Evolutionary conservation across 805 yeast genomes (phyloP), one percentile per base, ranked within the genome.

Genomic region (Lipomyces anomalus): DNA sequence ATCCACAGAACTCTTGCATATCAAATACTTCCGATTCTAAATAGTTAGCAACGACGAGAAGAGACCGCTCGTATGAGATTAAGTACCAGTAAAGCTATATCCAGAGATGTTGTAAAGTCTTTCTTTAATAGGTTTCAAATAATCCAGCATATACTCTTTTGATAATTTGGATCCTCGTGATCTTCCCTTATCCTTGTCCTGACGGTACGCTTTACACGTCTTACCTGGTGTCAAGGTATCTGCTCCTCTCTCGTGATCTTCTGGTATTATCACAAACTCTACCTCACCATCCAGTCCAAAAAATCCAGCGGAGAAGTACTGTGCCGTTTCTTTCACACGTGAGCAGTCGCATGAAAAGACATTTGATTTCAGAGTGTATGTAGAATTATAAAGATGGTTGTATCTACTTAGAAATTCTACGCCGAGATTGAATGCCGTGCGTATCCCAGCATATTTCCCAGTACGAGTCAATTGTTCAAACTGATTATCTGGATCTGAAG

Each of bases 1-100:
- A 51, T 5, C 55, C 55, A 38, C 55, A 51, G 6, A 51, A 30
- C 35, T 51, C 55, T n/a, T 48, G 53, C 55, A 51, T 50, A 22
- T 47, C 42, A 44, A 46, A 49, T 22, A 51, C 18, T 17, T 51
- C 55, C 11, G n/a, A n/a, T n/a, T n/a, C n/a, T n/a, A n/a, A n/a
- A n/a, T n/a, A n/a, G n/a, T n/a, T n/a, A 16, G 13, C 33, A n/a
- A 29, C 16, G 33, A 29, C 16, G 33, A 29, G 13, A 29, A n/a
- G 33, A n/a, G 13, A 29, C 16, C n/a, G n/a, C n/a, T n/a, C n/a
- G n/a, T n/a, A n/a, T n/a, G n/a, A n/a, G n/a, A n/a, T n/a, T n/a
- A n/a, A n/a, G n/a, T n/a, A n/a, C n/a, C n/a, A n/a, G n/a, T n/a
- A n/a, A n/a, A n/a, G n/a, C n/a, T n/a, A n/a, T n/a, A n/a, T n/a